Percentiles rank a stretch among this genome's conserved stretches.
Evolutionary conservation across 352 stramenopile genomes (phyloP).

Genomic region (Globisporangium polare): DNA sequence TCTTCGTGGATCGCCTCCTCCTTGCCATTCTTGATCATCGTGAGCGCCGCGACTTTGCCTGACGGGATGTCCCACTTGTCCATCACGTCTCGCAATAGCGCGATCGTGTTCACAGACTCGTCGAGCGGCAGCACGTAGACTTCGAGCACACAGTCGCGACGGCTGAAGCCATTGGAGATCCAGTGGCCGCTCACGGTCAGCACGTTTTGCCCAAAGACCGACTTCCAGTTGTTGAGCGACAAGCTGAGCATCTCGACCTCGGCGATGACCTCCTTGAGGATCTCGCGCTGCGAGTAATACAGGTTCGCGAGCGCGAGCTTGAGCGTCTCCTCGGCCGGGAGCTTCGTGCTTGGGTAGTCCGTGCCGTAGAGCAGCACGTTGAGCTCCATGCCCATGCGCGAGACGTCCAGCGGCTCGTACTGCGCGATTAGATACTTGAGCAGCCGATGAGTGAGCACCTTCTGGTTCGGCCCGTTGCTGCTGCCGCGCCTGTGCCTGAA

Average conservation of each 20-base stretch:
- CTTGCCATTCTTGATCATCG: constrained; percentile 47
- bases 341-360: constrained; percentile 31
- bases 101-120: constrained; percentile 75
- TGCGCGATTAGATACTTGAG: constrained; percentile 76
- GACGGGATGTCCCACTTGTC: constrained; percentile 80
- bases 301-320: constrained; percentile 69
- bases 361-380: constrained; percentile 52
- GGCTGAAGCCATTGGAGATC: constrained; percentile 71
- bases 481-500: constrained; percentile 17
- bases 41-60: constrained; percentile 65
- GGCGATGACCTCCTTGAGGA: constrained; percentile 73
- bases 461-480: constrained; percentile 35
- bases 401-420: constrained; percentile 70
- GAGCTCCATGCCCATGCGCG: constrained; percentile 61
- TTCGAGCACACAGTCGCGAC: constrained; percentile 72
- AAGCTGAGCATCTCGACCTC: constrained; percentile 71
- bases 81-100: constrained; percentile 72
- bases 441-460: constrained; percentile 63
- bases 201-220: constrained; percentile 71
- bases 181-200: constrained; percentile 77
- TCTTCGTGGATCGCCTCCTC: constrained; percentile 64
- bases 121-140: constrained; percentile 73
- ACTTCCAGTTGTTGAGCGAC: constrained; percentile 82
- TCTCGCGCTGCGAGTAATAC: constrained; percentile 79
- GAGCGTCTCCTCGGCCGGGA: constrained; percentile 64